These are phyloP conservation scores for Gnomoniopsis sp. DNA, from an alignment of 2,329 filamentous ascomycete species.

Conservation along the genomic window DNA sequence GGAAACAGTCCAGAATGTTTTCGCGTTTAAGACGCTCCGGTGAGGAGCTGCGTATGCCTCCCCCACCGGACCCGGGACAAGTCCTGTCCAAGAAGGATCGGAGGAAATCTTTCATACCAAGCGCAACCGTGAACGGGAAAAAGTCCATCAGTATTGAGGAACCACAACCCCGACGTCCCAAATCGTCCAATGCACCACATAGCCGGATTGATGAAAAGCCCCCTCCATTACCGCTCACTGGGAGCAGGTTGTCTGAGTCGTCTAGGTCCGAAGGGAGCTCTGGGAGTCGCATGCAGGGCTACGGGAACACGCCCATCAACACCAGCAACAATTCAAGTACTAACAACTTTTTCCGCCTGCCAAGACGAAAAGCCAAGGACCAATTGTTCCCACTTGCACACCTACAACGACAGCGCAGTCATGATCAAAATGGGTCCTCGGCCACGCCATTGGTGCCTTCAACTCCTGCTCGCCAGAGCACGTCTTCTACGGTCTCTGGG, in stretches of 20 bases:
- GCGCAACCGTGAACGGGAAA: conserved; percentile 34
- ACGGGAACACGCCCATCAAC: conserved; percentile 51
- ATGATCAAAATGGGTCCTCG: conserved; percentile 32
- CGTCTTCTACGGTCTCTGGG: conserved; percentile 13
- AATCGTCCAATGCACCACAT: conserved; percentile 43
- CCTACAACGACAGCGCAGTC: conserved; percentile 69
- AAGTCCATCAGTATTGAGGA: conserved; percentile 60
- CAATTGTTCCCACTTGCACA: conserved; percentile 82
- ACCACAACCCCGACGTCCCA: conserved; percentile 54
- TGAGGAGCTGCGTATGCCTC: conserved; percentile 39
- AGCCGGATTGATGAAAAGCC: conserved; percentile 30
- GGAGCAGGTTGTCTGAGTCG: conserved; percentile 74
- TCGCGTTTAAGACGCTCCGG: conserved; percentile 50
- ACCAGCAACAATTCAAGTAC: conserved; percentile 59
- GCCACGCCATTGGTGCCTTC: conserved; percentile 44
- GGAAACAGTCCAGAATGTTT: conserved; percentile 53
- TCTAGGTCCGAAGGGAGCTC: conserved; percentile 86
- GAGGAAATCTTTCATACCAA: conserved; percentile 35
- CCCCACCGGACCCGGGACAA: conserved; percentile 23
- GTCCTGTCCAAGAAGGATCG: conserved; percentile 36
- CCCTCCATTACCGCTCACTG: conserved; percentile 60
- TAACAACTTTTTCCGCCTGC: conserved; percentile 76
- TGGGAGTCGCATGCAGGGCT: conserved; percentile 57
- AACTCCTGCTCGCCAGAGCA: conserved; percentile 23
- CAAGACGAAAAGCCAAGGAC: conserved; percentile 71